These are phyloP conservation scores for Nakaseomyces nivariensis DNA, from an alignment of 1,139 yeast species.

Conservation along the genomic window DNA sequence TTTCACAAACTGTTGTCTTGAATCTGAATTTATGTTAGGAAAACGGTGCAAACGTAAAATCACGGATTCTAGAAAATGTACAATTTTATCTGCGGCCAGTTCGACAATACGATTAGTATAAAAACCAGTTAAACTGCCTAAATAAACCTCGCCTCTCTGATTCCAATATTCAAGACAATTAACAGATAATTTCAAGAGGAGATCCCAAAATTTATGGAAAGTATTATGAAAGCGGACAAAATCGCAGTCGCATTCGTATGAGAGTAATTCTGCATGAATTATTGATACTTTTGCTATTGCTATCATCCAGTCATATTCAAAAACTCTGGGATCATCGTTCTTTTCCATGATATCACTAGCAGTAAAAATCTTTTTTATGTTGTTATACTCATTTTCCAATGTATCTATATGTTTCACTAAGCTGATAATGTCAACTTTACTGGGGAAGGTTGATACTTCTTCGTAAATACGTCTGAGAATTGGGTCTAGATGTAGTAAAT, in stretches of 20 bases:
- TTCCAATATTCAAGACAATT: constrained; percentile 17
- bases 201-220: constrained; percentile 18
- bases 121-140: constrained; percentile 16
- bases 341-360: constrained; percentile 2
- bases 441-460: constrained; percentile 7
- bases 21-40: constrained; percentile 6
- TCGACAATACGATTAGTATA: constrained; percentile 25
- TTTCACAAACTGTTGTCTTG: constrained; percentile 15
- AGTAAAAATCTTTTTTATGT: constrained; percentile 5
- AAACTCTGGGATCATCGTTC: constrained; percentile 9
- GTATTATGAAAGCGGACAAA: constrained; percentile 11
- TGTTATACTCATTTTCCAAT: constrained; percentile 9
- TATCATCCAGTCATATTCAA: constrained; percentile 19
- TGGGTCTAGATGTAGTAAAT: background rate
- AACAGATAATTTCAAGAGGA: constrained; percentile 13
- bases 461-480: background rate
- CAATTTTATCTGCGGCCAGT: constrained; percentile 18
- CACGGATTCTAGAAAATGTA: constrained; percentile 20
- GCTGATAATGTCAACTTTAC: constrained; percentile 13
- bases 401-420: constrained; percentile 8
- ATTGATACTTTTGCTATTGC: constrained; percentile 16
- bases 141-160: constrained; percentile 6
- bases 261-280: constrained; percentile 18
- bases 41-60: constrained; percentile 18
- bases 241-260: constrained; percentile 14